A percentile compares a stretch with the other conserved stretches of the same genome.
These are phyloP conservation scores for Schwanniomyces sp. DNA, from an alignment of 805 yeast species.

Conservation along the genomic window DNA sequence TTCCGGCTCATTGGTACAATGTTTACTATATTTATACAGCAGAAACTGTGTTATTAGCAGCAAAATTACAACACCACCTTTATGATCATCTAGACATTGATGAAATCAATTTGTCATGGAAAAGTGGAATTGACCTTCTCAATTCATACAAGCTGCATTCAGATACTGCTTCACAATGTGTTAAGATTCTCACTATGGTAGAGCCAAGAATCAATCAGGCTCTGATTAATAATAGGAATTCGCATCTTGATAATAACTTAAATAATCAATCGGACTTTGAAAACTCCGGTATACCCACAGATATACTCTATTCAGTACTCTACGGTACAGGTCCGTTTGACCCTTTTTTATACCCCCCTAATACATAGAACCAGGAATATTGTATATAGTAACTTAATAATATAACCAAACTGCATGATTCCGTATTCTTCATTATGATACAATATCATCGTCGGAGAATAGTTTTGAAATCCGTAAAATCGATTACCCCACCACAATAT, in stretches of 20 bases:
- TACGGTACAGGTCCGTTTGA: conserved; percentile 14
- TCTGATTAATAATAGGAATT: neutral
- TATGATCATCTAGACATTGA: conserved; percentile 8
- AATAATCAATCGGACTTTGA: neutral
- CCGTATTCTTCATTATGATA: too few species aligned
- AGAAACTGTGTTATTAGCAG: conserved; percentile 17
- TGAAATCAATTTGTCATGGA: conserved; percentile 6
- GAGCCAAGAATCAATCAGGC: conserved; percentile 6
- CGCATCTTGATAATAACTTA: neutral
- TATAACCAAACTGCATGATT: too few species aligned
- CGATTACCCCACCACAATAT: neutral
- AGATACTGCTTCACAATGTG: conserved; percentile 9
- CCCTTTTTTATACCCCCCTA: neutral
- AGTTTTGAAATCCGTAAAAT: neutral
- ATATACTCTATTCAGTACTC: conserved; percentile 10
- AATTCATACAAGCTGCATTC: conserved; percentile 8
- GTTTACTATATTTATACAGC: conserved; percentile 20
- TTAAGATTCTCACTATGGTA: conserved; percentile 11
- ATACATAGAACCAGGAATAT: neutral
- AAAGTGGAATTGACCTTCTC: conserved; percentile 6
- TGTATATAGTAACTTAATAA: neutral
- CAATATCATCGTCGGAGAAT: neutral
- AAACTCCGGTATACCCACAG: conserved; percentile 4
- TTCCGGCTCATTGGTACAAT: conserved; percentile 21
- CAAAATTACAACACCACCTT: conserved; percentile 16